Evolutionary conservation across 805 yeast species (phyloP), one percentile per base, ranked within the genome.

Genomic region (Lipomyces spencermartinsiae): DNA sequence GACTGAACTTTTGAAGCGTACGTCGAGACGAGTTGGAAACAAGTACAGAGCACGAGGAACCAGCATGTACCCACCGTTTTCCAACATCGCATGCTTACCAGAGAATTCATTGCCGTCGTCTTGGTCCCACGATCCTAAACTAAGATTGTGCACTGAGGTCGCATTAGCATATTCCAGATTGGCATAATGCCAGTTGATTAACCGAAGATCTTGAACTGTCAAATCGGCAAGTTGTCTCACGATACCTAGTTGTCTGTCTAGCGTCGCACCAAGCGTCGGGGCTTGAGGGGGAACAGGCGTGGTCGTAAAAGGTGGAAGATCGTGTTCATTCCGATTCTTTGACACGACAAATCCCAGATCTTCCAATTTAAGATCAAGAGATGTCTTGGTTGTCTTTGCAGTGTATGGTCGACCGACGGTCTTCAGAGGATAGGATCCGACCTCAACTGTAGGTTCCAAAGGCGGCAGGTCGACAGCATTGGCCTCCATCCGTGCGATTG

Each of bases 161-260:
- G 82, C 83, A 46, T 76, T 73, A 29, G 75, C 71, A 70, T 78
- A 79, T 73, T 81, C 83, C 43, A 80, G 73, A 65, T 81, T 80
- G 12, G 83, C 81, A 58, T 75, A 75, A 61, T 81, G 79, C 83
- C 83, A 81, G 56, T 77, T 78, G 53, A 81, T 69, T 2, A 81
- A 73, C 7, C 78, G 74, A 25, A 76, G 55, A 57, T 81, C 83
- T 55, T 77, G 73, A 5, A 75, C 77, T 7, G 74, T 73, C n/a
- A 81, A 69, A 6, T 78, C 76, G 2, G 79, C 74, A 10, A 81
- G 64, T 6, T 73, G 73, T 7, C 69, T 67, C 5, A 79, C 73
- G 62, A 79, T 76, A 14, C 74, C 73, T 2, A 80, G 73, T 37
- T 78, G 73, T 19, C 76, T 77, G 59, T 74, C 75, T 70, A 81